Conservation (phyloP, 2,329 filamentous ascomycete genomes). For the Magnaporthiopsis poae region DNA sequence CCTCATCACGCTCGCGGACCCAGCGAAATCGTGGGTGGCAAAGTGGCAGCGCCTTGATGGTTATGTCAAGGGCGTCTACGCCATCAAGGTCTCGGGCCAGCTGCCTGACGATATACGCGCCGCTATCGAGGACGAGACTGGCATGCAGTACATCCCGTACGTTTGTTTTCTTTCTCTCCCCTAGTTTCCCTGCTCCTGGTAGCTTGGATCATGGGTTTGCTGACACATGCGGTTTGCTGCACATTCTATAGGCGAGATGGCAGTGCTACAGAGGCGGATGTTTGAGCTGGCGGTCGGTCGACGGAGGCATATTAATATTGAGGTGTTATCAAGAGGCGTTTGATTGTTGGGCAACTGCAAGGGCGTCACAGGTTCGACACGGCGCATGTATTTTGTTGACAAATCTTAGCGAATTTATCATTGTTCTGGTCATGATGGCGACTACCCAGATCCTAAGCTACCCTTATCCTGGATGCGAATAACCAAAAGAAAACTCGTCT, state of each 20-base stretch:
- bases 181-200: background rate
- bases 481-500: background rate
- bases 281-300: background rate
- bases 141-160: conserved; percentile 57
- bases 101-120: conserved; percentile 55
- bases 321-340: background rate
- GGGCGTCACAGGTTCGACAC: background rate
- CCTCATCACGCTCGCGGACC: conserved; percentile 73
- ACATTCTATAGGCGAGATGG: conserved; percentile 39
- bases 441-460: background rate
- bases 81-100: conserved; percentile 84
- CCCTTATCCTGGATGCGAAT: background rate
- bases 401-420: background rate
- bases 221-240: conserved; percentile 1
- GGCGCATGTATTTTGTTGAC: background rate
- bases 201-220: background rate
- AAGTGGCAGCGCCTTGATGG: conserved; percentile 86
- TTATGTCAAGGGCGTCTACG: conserved; percentile 84
- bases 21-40: conserved; percentile 84
- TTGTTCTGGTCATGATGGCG: background rate
- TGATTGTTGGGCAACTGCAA: background rate
- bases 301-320: conserved; percentile 8
- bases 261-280: conserved; percentile 40
- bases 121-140: conserved; percentile 52
- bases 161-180: conserved; percentile 34